A percentile compares a stretch with the other conserved stretches of the same genome.
These are phyloP conservation scores for Hibiscus mutabilis DNA, from an alignment of 345 rosid species.

Conservation along the genomic window DNA sequence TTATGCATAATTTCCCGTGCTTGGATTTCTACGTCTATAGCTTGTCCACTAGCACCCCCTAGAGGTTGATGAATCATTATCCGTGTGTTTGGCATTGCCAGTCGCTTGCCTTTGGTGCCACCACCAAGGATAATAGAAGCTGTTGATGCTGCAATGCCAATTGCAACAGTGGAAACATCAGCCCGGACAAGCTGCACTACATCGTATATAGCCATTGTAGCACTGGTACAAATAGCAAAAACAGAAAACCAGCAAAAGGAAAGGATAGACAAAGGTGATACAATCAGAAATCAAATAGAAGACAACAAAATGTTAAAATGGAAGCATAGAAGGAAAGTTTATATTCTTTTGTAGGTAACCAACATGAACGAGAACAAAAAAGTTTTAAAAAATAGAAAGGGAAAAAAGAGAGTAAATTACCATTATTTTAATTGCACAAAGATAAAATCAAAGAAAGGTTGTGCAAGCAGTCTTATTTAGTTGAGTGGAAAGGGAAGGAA, in stretches of 20 bases:
- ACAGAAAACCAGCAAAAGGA: background rate
- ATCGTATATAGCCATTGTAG: slow-evolving; percentile 92
- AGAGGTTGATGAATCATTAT: slow-evolving; percentile 94
- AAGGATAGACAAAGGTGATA: background rate
- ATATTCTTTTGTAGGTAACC: background rate
- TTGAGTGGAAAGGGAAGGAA: background rate
- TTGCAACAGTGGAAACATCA: slow-evolving; percentile 79
- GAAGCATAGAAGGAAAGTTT: background rate
- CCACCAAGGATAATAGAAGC: slow-evolving; percentile 91
- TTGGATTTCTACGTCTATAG: slow-evolving; percentile 76
- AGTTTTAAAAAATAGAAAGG: background rate
- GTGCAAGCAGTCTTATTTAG: background rate
- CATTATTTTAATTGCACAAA: background rate
- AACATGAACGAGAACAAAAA: background rate
- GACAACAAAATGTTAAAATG: background rate
- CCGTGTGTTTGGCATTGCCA: slow-evolving; percentile 92
- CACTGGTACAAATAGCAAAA: slow-evolving; percentile 40
- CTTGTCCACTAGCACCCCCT: slow-evolving; percentile 93
- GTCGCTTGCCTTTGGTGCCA: slow-evolving; percentile 89
- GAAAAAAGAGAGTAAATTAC: background rate
- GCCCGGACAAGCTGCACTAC: slow-evolving; percentile 87
- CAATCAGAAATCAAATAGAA: background rate
- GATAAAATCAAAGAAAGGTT: background rate
- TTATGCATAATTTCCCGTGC: slow-evolving; percentile 85
- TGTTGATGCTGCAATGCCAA: slow-evolving; percentile 87